Base-by-base conservation (phyloP, 768 basidiomycete species). In the Lentinus brumalis region DNA sequence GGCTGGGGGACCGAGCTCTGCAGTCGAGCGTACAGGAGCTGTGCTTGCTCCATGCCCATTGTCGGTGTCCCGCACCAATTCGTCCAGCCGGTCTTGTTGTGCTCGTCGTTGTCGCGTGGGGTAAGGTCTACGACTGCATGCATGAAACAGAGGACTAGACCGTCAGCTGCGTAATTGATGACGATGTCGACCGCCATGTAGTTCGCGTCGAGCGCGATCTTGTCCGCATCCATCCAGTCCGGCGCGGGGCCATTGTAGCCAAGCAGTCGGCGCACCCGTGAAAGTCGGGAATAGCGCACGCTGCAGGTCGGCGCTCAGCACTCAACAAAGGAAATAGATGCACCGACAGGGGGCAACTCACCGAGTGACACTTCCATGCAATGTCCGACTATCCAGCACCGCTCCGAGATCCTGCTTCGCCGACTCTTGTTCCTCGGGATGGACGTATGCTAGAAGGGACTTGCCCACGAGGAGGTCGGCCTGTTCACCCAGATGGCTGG, bases 151-250 rank as follows among this genome's bases (percentile, higher is more conserved):
- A 95, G 80, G 60, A 94, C 90, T 70, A 95, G 84, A 59, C 86
- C 89, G 62, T 94, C 89, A 15, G 91, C 90, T 52, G 91, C 92
- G 85, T 87, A 91, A 74, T 93, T 95, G 70, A 93, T 89, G 68
- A 94, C 92, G 69, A 95, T 86, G 75, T 95, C 92, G 61, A 91
- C 88, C 5, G 87, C 87, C 85, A 94, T 88, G 73, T 93, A 94
- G 70, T 92, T 77, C 31, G 77, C 74, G 77, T 94, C 91, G 16
- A 86, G 68, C 11, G 84, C 79, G 64, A 88, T 80, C 74, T 88
- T 89, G 66, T 91, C 86, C 7, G 81, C 86, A 61, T 88, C 87
- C 38, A 75, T 71, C 84, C 87, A 92, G 7, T 78, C 71, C 21
- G 78, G 73, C 42, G 71, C 70, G 12, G 84, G 81, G 0, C 85